Evolutionary conservation across 2,329 filamentous ascomycete genomes (phyloP).

Genomic region (Fusarium aywerte): DNA sequence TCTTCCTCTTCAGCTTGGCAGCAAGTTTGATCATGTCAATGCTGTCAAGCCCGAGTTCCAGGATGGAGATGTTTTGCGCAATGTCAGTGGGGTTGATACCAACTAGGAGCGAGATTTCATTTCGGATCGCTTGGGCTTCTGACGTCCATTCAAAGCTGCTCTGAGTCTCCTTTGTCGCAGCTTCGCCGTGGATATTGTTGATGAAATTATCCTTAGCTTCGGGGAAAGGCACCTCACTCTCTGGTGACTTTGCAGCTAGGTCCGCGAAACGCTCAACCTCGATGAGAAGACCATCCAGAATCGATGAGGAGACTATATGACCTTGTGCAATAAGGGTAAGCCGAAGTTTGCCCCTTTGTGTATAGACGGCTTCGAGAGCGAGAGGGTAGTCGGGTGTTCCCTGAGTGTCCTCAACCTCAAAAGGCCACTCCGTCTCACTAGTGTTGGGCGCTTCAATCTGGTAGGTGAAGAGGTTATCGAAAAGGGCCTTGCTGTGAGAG

Average conservation of each 20-base stretch:
- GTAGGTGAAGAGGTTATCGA: constrained; percentile 86
- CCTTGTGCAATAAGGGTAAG: constrained; percentile 70
- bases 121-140: constrained; percentile 63
- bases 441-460: constrained; percentile 62
- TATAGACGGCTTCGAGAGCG: constrained; percentile 77
- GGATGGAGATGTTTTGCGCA: constrained; percentile 70
- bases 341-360: constrained; percentile 58
- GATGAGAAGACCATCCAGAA: constrained; percentile 51
- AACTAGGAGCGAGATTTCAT: constrained; percentile 72
- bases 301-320: constrained; percentile 48
- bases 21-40: constrained; percentile 91
- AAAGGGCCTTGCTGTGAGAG: constrained; percentile 68
- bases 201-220: not conserved
- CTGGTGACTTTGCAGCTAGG: constrained; percentile 17
- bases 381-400: constrained; percentile 75
- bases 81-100: constrained; percentile 63
- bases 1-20: constrained; percentile 71
- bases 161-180: constrained; percentile 49
- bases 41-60: constrained; percentile 88
- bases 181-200: not conserved
- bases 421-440: constrained; percentile 55
- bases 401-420: constrained; percentile 63
- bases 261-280: constrained; percentile 49
- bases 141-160: constrained; percentile 68
- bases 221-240: constrained; percentile 17